These are phyloP conservation scores for Spergularia bocconei DNA, from an alignment of 148 eudicot genomes.

Conservation along the genomic window DNA sequence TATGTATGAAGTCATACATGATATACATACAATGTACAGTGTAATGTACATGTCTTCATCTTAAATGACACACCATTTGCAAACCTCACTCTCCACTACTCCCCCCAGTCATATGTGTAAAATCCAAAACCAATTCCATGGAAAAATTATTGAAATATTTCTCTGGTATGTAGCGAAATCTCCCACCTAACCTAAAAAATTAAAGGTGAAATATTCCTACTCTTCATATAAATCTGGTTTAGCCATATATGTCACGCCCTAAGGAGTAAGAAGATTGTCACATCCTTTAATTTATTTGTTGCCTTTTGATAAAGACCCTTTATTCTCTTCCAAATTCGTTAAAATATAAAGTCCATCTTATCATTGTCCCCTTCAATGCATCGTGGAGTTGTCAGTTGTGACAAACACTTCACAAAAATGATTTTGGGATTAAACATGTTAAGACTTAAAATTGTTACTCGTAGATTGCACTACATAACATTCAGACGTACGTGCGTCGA, in stretches of 20 bases:
- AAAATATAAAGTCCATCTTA: background rate
- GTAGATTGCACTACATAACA: too few relatives aligned
- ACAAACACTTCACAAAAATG: too few relatives aligned
- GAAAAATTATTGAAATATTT: background rate
- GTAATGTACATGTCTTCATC: too few relatives aligned
- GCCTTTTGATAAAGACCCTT: background rate
- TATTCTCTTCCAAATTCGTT: background rate
- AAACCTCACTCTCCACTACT: too few relatives aligned
- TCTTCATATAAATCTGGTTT: background rate
- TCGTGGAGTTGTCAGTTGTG: too few relatives aligned
- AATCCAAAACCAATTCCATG: background rate
- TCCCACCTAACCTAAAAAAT: background rate
- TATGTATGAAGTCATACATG: too few relatives aligned
- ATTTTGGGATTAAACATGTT: too few relatives aligned
- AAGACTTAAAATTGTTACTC: too few relatives aligned
- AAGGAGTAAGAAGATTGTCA: background rate
- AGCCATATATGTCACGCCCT: background rate
- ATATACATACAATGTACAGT: too few relatives aligned
- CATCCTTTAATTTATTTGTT: background rate
- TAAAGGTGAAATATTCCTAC: background rate
- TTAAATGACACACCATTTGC: too few relatives aligned
- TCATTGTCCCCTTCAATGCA: background rate
- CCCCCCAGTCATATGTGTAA: too few relatives aligned
- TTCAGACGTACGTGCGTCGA: too few relatives aligned
- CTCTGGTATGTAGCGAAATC: background rate